Conservation (phyloP, 495 filamentous ascomycete genomes). For the Penicillium mononematosum region DNA sequence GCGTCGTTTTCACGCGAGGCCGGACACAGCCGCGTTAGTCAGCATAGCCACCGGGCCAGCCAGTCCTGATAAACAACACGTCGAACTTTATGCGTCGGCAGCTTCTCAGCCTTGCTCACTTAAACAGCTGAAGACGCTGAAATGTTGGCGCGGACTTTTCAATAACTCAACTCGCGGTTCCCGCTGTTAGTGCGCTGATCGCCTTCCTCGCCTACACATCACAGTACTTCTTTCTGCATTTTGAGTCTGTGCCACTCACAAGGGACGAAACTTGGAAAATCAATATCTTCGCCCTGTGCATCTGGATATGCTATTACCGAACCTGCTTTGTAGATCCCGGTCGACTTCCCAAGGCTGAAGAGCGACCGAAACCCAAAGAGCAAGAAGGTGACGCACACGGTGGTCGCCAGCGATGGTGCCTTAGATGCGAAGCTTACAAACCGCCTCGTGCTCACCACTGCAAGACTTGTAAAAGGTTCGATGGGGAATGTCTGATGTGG, state of each 20-base stretch:
- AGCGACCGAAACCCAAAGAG: conserved; percentile 19
- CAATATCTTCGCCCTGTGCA: conserved; percentile 67
- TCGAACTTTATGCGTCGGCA: conserved; percentile 10
- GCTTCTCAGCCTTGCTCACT: conserved; percentile 2
- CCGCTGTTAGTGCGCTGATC: conserved; percentile 65
- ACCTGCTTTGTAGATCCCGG: conserved; percentile 80
- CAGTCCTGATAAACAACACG: conserved; percentile 24
- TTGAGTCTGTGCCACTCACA: conserved; percentile 68
- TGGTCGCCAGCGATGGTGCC: conserved; percentile 67
- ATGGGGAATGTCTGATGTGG: not conserved
- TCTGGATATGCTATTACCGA: conserved; percentile 78
- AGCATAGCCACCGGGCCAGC: conserved; percentile 7
- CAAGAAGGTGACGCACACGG: conserved; percentile 28
- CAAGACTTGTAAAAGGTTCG: conserved; percentile 71
- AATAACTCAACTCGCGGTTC: conserved; percentile 56
- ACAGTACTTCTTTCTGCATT: conserved; percentile 75
- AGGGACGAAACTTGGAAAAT: conserved; percentile 61
- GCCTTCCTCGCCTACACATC: conserved; percentile 79
- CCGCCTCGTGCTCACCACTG: conserved; percentile 92
- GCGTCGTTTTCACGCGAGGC: no score
- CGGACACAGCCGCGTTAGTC: conserved; percentile 19
- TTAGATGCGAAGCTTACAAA: conserved; percentile 79
- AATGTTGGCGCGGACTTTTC: conserved; percentile 30
- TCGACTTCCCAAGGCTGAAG: conserved; percentile 36
- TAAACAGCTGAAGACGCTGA: conserved; percentile 3